These are phyloP conservation scores for Hypoxylon sp. DNA, from an alignment of 2,329 filamentous ascomycete genomes.

Conservation along the genomic window DNA sequence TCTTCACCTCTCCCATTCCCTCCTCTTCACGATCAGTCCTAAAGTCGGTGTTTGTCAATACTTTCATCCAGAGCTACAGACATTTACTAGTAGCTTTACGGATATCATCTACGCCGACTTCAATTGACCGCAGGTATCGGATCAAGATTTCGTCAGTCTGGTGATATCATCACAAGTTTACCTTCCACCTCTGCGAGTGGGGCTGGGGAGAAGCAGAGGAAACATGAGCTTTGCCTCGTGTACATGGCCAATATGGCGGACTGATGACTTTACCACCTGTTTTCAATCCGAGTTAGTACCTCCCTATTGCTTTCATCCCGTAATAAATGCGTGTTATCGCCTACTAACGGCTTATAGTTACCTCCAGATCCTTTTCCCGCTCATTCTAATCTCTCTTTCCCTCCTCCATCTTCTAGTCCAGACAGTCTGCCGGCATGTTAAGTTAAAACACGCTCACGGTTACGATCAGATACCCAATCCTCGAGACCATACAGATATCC, in stretches of 20 bases:
- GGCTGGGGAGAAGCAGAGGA: slow-evolving; percentile 40
- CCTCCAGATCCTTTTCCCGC: slow-evolving; percentile 84
- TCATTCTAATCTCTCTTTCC: slow-evolving; percentile 79
- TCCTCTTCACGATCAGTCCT: slow-evolving; percentile 17
- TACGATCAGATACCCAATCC: slow-evolving; percentile 71
- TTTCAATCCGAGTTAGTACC: slow-evolving; percentile 76
- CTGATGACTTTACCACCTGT: slow-evolving; percentile 75
- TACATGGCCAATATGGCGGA: slow-evolving; percentile 71
- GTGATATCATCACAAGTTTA: slow-evolving; percentile 37
- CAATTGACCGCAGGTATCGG: slow-evolving; percentile 24
- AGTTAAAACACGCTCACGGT: slow-evolving; percentile 66
- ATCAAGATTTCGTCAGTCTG: slow-evolving; percentile 32
- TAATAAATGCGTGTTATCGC: slow-evolving; percentile 19
- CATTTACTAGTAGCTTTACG: slow-evolving; percentile 23
- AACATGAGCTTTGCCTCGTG: slow-evolving; percentile 66
- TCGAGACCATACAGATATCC: slow-evolving; percentile 67
- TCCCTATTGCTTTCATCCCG: slow-evolving; percentile 1
- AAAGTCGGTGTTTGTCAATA: slow-evolving; percentile 16
- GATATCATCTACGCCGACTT: slow-evolving; percentile 10
- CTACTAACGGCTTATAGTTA: slow-evolving; percentile 68
- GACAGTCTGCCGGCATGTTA: slow-evolving; percentile 67
- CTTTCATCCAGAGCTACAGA: slow-evolving; percentile 10
- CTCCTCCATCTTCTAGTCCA: slow-evolving; percentile 75
- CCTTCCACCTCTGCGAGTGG: slow-evolving; percentile 42
- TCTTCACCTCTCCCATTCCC: slow-evolving; percentile 28